These are phyloP conservation scores for Pyrenochaeta sp. DNA, from an alignment of 2,329 filamentous ascomycete species.

Conservation along the genomic window DNA sequence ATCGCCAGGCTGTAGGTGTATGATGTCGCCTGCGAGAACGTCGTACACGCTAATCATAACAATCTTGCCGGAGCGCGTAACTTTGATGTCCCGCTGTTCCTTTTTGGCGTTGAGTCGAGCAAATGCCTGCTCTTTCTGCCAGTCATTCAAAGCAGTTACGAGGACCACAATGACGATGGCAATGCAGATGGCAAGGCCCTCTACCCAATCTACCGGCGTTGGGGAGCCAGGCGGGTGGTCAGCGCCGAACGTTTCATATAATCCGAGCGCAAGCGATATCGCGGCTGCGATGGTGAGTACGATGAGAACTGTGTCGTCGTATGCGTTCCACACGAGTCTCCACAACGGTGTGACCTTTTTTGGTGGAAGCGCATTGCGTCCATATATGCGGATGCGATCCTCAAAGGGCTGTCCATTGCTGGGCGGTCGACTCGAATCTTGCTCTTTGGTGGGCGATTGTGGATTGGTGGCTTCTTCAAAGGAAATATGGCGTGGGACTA, in stretches of 20 bases:
- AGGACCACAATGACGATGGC: conserved; percentile 50
- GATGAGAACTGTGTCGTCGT: conserved; percentile 78
- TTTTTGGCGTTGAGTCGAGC: conserved; percentile 47
- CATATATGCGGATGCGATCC: conserved; percentile 68
- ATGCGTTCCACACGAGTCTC: conserved; percentile 71
- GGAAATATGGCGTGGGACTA: conserved; percentile 55
- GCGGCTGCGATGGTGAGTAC: conserved; percentile 73
- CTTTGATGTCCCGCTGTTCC: conserved; percentile 47
- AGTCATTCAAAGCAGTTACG: conserved; percentile 49
- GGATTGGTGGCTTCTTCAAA: conserved; percentile 60
- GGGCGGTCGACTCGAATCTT: conserved; percentile 21
- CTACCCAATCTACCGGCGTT: conserved; percentile 52
- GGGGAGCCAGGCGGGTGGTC: conserved; percentile 53
- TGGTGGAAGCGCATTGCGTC: conserved; percentile 68
- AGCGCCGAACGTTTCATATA: conserved; percentile 70
- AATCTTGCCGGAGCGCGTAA: conserved; percentile 70
- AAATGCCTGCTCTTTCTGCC: conserved; percentile 49
- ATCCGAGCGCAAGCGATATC: conserved; percentile 72
- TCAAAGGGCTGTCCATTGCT: conserved; percentile 49
- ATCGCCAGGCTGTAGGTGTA: conserved; percentile 74
- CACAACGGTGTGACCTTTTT: conserved; percentile 70
- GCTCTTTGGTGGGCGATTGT: conserved; percentile 33
- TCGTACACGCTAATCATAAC: conserved; percentile 66
- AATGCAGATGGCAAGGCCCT: conserved; percentile 49
- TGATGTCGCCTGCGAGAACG: conserved; percentile 73